A percentile compares a stretch with the other conserved stretches of the same genome.
These are phyloP conservation scores for Pichia sporocuriosa DNA, from an alignment of 805 yeast species.

Conservation along the genomic window DNA sequence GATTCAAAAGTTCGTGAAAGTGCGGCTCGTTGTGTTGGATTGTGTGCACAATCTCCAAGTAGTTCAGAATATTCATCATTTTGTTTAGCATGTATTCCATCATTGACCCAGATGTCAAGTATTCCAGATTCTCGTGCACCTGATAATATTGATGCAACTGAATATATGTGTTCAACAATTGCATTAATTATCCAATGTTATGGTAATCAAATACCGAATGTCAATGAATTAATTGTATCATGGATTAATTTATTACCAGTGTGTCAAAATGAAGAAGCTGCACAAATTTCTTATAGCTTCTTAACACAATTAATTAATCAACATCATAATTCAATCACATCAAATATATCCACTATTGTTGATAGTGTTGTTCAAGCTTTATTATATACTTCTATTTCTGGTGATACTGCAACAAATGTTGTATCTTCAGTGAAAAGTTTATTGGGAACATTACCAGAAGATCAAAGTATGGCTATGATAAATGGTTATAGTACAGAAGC, in stretches of 20 bases:
- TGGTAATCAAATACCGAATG: constrained; percentile 51
- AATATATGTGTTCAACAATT: constrained; percentile 73
- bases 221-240: constrained; percentile 54
- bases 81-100: constrained; percentile 63
- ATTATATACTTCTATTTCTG: constrained; percentile 56
- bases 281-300: constrained; percentile 74
- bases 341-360: constrained; percentile 53
- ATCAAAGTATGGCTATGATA: constrained; percentile 58
- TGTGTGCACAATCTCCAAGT: constrained; percentile 79
- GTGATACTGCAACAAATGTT: constrained; percentile 62
- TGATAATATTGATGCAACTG: constrained; percentile 81
- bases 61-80: constrained; percentile 46
- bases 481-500: constrained; percentile 57
- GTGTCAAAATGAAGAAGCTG: constrained; percentile 79
- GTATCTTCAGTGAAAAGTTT: constrained; percentile 58
- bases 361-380: constrained; percentile 71
- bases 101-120: constrained; percentile 63
- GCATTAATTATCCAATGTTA: constrained; percentile 72
- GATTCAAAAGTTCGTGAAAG: constrained; percentile 78
- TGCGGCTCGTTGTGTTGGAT: constrained; percentile 79
- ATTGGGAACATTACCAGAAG: constrained; percentile 58
- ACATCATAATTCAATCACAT: constrained; percentile 49
- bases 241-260: constrained; percentile 86
- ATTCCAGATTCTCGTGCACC: constrained; percentile 82
- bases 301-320: constrained; percentile 63